These are phyloP conservation scores for Pseudopyricularia cyperi DNA, from an alignment of 2,329 filamentous ascomycete species.

Conservation along the genomic window DNA sequence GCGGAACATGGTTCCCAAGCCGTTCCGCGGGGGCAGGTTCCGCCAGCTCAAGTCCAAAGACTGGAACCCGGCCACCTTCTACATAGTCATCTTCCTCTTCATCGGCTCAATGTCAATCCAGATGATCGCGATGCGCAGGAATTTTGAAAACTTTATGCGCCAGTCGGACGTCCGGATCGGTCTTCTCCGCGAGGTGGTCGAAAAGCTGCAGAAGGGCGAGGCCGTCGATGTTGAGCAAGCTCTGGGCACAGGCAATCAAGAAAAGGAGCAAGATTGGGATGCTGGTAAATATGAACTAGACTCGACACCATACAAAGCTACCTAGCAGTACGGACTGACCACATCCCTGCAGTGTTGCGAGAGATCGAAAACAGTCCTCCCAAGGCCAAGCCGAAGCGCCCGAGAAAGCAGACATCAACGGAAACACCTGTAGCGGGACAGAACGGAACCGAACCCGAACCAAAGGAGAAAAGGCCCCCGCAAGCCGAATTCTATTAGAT, in stretches of 20 bases:
- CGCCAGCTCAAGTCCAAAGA: constrained; percentile 39
- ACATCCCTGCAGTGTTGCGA: neutral
- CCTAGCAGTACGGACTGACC: neutral
- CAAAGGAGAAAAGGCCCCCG: constrained; percentile 6
- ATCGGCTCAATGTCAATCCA: constrained; percentile 96
- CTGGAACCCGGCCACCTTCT: constrained; percentile 75
- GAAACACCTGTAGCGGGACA: neutral
- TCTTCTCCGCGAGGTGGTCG: constrained; percentile 61
- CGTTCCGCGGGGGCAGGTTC: constrained; percentile 33
- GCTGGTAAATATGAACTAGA: constrained; percentile 38
- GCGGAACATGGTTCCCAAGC: constrained; percentile 56
- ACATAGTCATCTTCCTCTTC: constrained; percentile 68
- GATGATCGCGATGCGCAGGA: constrained; percentile 68
- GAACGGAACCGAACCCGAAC: constrained; percentile 4
- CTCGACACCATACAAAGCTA: no score
- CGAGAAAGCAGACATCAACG: neutral
- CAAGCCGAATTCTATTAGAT: constrained; percentile 8
- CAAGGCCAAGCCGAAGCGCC: neutral
- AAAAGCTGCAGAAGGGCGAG: constrained; percentile 56
- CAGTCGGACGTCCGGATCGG: constrained; percentile 69
- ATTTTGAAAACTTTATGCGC: constrained; percentile 58
- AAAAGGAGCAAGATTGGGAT: constrained; percentile 76
- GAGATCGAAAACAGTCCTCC: neutral
- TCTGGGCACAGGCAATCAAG: constrained; percentile 64
- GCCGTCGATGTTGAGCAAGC: constrained; percentile 74